Base-by-base conservation (phyloP, 495 filamentous ascomycete species). In the Podospora sp. region DNA sequence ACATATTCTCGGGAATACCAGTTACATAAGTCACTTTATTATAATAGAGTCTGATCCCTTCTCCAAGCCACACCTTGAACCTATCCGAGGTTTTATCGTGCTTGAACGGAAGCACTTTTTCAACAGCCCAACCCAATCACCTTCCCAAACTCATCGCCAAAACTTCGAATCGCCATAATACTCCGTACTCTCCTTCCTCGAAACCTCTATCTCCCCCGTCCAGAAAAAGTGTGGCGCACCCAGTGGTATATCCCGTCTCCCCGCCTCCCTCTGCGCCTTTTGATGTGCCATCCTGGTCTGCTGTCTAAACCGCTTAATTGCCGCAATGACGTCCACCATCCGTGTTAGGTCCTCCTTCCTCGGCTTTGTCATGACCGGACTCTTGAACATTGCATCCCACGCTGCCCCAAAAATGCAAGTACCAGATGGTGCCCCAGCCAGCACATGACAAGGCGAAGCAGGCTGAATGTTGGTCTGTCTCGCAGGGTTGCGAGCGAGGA, bases 241-340 rank as follows among this genome's bases (percentile, higher is more conserved):
- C 58, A 73, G 12, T 2, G 40, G 40, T 18, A 46, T 18, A 18
- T 46, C 33, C 57, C 11, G n/a, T 7, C 20, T 40, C 24, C 55
- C 60, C 33, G 49, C 50, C 14, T 20, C 22, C 21, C n/a, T n/a
- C 52, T 46, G 36, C 29, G 62, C 62, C 22, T 7, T 33, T 46
- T 65, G 68, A 36, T 65, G 63, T 50, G 74, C 76, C 12, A 57
- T 68, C 66, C 69, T 75, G 2, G 78, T 80, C 52, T 68, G 20
- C 0, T 57, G 26, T 14, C 81, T 72, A 50, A 74, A 82, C 60
- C 63, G 67, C 57, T 78, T 81, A 20, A 84, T 75, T 0, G 69
- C 78, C 6, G 35, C 71, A 0, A 80, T 65, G 1, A 83, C 81
- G 52, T 84, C 79, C 36, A 62, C 69, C 70, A 84, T 80, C 16